Percentiles rank a stretch among this genome's conserved stretches.
These are phyloP conservation scores for Penicillium cinerascens DNA, from an alignment of 495 filamentous ascomycete species.

Conservation along the genomic window DNA sequence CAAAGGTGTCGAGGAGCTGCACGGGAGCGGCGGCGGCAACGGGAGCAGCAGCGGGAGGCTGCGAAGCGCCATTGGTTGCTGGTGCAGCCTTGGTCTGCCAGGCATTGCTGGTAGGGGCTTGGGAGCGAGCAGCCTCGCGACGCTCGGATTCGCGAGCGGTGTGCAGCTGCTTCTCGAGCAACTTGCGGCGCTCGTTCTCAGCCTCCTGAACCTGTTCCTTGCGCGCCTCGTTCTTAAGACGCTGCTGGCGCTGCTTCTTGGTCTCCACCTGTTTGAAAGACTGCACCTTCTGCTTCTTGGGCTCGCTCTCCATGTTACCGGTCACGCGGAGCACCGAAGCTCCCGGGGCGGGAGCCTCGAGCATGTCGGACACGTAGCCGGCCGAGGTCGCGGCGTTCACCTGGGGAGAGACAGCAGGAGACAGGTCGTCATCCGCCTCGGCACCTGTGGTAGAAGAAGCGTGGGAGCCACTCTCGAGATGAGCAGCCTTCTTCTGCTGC, in stretches of 20 bases:
- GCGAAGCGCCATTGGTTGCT: constrained; percentile 30
- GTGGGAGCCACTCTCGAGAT: constrained; percentile 35
- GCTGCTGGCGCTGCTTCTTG: constrained; percentile 90
- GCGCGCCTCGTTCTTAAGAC: constrained; percentile 71
- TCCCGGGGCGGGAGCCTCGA: constrained; percentile 64
- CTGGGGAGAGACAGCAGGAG: constrained; percentile 57
- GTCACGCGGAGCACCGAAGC: constrained; percentile 77
- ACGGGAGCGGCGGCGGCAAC: constrained; percentile 27
- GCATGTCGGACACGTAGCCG: constrained; percentile 79
- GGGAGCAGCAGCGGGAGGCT: constrained; percentile 25
- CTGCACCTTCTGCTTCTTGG: constrained; percentile 61
- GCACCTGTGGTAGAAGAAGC: constrained; percentile 71
- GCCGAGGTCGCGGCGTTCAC: constrained; percentile 43
- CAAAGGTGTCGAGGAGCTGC: constrained; percentile 74
- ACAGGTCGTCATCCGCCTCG: constrained; percentile 81
- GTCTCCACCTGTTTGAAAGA: constrained; percentile 60
- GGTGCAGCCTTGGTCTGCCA: constrained; percentile 51
- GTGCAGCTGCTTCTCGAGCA: constrained; percentile 76
- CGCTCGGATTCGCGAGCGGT: constrained; percentile 76
- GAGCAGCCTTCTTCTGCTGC: constrained; percentile 50
- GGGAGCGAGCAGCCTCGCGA: constrained; percentile 64
- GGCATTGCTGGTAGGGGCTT: constrained; percentile 57
- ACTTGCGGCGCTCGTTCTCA: constrained; percentile 66
- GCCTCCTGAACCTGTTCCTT: constrained; percentile 67
- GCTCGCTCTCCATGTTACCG: constrained; percentile 54